Evolutionary conservation across 1,139 yeast genomes (phyloP).

Genomic region (Candida dubliniensis): DNA sequence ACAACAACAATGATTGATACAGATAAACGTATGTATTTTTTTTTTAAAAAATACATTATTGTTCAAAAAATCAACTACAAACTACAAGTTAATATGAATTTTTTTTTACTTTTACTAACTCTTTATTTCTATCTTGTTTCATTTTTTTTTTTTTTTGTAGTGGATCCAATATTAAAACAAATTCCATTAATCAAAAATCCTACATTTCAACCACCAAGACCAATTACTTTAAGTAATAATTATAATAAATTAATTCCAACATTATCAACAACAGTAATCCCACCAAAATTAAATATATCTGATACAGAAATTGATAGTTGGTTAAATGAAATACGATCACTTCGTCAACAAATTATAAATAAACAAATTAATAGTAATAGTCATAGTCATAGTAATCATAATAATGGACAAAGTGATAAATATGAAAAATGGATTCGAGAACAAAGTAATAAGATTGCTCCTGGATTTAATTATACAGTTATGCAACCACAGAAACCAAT

Average conservation of each 20-base stretch:
- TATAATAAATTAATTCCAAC: conserved; percentile 45
- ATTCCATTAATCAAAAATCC: conserved; percentile 63
- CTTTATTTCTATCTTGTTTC: too few species aligned
- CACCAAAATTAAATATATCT: conserved; percentile 39
- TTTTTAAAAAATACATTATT: neutral
- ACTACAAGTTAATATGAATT: neutral
- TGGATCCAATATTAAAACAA: conserved; percentile 52
- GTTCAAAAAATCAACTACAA: neutral
- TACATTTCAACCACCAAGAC: conserved; percentile 54
- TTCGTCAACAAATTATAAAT: conserved; percentile 16
- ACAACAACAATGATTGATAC: conserved; percentile 20
- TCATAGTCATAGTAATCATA: too few species aligned
- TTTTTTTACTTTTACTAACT: too few species aligned
- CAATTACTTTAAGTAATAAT: conserved; percentile 54
- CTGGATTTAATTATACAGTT: conserved; percentile 40
- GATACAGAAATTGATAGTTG: conserved; percentile 30
- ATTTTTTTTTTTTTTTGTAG: too few species aligned
- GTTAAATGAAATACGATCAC: conserved; percentile 25
- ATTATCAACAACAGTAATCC: conserved; percentile 33
- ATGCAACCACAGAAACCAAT: conserved; percentile 32
- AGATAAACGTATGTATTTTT: conserved; percentile 22
- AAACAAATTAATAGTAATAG: conserved; percentile 12
- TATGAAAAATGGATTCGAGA: conserved; percentile 36
- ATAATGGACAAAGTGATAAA: conserved; percentile 12
- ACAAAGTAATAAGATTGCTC: conserved; percentile 41